A percentile compares a stretch with the other conserved stretches of the same genome.
Evolutionary conservation across 169 alveolate genomes (phyloP).

Genomic region (Eimeria acervulina): DNA sequence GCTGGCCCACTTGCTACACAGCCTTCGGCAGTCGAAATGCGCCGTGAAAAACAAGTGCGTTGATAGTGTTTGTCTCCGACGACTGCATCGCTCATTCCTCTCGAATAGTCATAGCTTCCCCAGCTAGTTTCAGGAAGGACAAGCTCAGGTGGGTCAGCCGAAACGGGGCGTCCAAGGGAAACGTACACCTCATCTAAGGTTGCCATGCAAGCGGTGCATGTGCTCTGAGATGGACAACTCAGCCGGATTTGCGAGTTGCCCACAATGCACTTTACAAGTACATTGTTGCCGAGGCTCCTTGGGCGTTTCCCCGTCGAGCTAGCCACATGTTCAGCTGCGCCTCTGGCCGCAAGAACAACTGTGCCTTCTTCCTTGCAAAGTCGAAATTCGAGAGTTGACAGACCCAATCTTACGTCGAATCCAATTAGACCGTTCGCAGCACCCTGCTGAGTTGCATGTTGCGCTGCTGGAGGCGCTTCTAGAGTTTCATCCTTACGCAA

Average conservation of each 20-base stretch:
- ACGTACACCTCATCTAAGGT: conserved; percentile 17
- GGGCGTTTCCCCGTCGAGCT: background rate
- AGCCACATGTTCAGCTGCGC: background rate
- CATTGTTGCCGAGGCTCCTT: background rate
- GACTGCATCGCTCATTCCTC: background rate
- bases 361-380: background rate
- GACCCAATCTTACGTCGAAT: conserved; percentile 34
- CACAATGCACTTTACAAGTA: conserved; percentile 14
- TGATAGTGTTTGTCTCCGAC: background rate
- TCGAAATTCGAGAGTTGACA: conserved; percentile 40
- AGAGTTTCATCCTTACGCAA: background rate
- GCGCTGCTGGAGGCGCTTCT: background rate
- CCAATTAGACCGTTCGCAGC: conserved; percentile 3
- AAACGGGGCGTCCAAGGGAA: background rate
- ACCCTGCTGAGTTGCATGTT: background rate
- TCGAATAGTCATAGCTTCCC: background rate
- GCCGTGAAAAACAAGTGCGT: background rate
- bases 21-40: background rate
- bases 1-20: background rate
- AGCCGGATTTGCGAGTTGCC: conserved; percentile 46
- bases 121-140: background rate
- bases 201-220: conserved; percentile 23
- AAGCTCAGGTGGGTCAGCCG: background rate
- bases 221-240: background rate
- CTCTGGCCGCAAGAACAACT: background rate